Evolutionary conservation across 352 stramenopile genomes (phyloP).

Genomic region (Globisporangium apiculatum): DNA sequence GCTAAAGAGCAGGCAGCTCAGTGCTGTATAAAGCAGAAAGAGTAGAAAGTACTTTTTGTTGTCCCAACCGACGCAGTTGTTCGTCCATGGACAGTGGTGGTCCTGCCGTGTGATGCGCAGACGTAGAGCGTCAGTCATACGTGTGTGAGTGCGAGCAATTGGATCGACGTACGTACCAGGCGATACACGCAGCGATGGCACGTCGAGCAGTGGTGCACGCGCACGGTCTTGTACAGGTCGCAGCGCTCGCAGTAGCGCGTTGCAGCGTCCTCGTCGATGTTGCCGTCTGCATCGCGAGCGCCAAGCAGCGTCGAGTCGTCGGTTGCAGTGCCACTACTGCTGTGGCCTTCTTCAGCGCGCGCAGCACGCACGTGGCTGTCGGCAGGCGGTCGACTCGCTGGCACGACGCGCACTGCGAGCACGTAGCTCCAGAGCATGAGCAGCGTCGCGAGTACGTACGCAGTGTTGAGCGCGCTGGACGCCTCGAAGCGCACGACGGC

Average conservation of each 20-base stretch:
- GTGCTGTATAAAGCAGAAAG: conserved; percentile 68
- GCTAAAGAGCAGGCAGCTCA: conserved; percentile 58
- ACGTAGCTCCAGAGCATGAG: conserved; percentile 81
- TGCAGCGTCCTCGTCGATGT: conserved; percentile 7
- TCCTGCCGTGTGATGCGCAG: conserved; percentile 21
- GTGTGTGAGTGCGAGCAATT: not conserved
- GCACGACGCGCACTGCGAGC: conserved; percentile 28
- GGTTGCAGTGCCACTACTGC: not conserved
- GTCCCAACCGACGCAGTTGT: conserved; percentile 77
- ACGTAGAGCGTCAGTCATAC: not conserved
- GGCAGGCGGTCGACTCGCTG: conserved; percentile 11
- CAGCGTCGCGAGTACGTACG: conserved; percentile 30
- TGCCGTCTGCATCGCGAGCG: not conserved
- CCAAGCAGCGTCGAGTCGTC: not conserved
- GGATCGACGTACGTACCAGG: conserved; percentile 29
- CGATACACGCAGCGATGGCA: conserved; percentile 68
- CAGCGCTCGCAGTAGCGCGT: conserved; percentile 75
- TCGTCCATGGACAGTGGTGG: conserved; percentile 81
- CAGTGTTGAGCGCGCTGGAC: conserved; percentile 16
- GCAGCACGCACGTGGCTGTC: conserved; percentile 11
- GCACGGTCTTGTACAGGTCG: conserved; percentile 43
- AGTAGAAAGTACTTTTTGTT: conserved; percentile 86
- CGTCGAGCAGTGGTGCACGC: conserved; percentile 74
- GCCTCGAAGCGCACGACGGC: conserved; percentile 25
- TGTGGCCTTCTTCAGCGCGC: conserved; percentile 1